Evolutionary conservation across 176 grass and related monocot genomes (phyloP).

Genomic region (Echinochloa phyllopogon): DNA sequence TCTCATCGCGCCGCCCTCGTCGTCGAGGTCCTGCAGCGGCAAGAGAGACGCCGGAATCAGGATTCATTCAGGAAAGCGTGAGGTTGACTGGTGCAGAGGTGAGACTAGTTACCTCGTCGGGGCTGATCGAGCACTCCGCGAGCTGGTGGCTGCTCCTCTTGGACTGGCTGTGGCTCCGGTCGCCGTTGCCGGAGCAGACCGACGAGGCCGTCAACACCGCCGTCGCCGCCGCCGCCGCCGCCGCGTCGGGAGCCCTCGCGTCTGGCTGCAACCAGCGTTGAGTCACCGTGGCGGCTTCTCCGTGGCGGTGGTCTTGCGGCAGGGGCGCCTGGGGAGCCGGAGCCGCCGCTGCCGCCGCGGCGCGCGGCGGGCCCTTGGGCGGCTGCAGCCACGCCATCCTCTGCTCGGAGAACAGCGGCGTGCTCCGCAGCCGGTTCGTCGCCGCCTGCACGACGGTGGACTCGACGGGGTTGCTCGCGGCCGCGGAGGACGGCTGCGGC

Average conservation of each 20-base stretch:
- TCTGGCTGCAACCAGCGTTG: constrained; percentile 16
- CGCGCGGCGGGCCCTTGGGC: constrained; percentile 10
- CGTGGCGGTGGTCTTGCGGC: not conserved
- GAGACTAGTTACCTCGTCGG: constrained; percentile 34
- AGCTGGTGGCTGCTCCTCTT: constrained; percentile 7
- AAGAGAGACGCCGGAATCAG: not conserved
- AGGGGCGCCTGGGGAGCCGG: not conserved
- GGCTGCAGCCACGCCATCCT: constrained; percentile 64
- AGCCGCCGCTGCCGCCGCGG: not conserved
- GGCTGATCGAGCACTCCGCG: constrained; percentile 39
- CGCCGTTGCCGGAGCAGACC: constrained; percentile 53
- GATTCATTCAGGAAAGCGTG: not conserved
- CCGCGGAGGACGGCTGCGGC: not conserved
- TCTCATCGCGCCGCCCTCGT: constrained; percentile 22
- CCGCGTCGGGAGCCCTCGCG: not conserved
- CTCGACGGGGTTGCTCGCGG: constrained; percentile 37
- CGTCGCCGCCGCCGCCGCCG: not conserved
- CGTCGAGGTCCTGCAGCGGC: constrained; percentile 47
- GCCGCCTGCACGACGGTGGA: constrained; percentile 44
- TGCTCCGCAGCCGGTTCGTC: constrained; percentile 40
- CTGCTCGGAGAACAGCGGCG: constrained; percentile 59
- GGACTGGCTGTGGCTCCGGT: constrained; percentile 34
- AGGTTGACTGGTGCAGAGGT: not conserved
- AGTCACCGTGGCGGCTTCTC: not conserved
- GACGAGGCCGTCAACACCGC: constrained; percentile 38